Conservation (phyloP, 805 yeast species). For the Candida lessepsii region DNA sequence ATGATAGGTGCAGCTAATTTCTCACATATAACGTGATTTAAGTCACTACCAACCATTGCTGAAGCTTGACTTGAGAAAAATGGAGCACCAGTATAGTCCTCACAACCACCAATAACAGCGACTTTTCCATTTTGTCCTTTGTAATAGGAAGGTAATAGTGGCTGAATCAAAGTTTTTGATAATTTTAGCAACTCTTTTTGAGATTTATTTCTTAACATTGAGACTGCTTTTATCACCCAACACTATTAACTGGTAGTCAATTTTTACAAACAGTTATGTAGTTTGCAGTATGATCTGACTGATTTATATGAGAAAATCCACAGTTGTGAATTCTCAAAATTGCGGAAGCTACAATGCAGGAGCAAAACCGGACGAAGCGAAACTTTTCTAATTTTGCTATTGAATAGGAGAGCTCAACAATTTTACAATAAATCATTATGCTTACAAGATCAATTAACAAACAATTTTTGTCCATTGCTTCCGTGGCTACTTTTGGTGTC, state of each 20-base stretch:
- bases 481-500: conserved; percentile 31
- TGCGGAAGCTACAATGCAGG: not conserved
- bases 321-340: not conserved
- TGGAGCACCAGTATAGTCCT: conserved; percentile 97
- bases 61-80: conserved; percentile 85
- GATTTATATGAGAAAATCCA: too few species aligned
- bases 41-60: conserved; percentile 81
- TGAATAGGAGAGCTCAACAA: too few species aligned
- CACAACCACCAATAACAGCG: conserved; percentile 89
- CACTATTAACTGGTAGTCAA: too few species aligned
- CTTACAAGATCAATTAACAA: conserved; percentile 26
- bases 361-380: conserved; percentile 2
- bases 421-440: too few species aligned
- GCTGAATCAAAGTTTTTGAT: conserved; percentile 67
- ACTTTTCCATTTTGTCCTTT: conserved; percentile 92
- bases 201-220: conserved; percentile 26
- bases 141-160: conserved; percentile 65
- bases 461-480: conserved; percentile 28
- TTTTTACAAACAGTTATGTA: not conserved
- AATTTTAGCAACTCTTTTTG: conserved; percentile 48
- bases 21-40: conserved; percentile 89
- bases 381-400: not conserved
- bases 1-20: conserved; percentile 72
- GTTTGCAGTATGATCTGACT: too few species aligned
- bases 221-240: too few species aligned